A percentile compares a stretch with the other conserved stretches of the same genome.
Evolutionary conservation across 1,139 yeast genomes (phyloP).

Genomic region (Yamadazyma aaseri): DNA sequence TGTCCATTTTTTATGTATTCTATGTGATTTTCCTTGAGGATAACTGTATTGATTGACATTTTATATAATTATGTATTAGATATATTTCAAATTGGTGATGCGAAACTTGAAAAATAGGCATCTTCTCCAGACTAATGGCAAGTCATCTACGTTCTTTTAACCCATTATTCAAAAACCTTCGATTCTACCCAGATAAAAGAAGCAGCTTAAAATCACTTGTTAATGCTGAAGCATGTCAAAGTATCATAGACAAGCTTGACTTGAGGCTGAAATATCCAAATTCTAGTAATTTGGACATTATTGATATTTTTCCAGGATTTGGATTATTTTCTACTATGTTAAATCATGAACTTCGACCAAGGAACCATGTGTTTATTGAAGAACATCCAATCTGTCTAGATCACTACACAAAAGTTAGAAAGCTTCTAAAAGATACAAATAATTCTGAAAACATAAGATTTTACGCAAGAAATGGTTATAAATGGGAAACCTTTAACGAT

Average conservation of each 20-base stretch:
- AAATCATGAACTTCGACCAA: conserved; percentile 56
- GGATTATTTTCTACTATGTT: conserved; percentile 56
- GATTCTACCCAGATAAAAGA: conserved; percentile 16
- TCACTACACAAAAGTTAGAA: conserved; percentile 26
- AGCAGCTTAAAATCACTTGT: conserved; percentile 18
- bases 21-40: conserved; percentile 22
- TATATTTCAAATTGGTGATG: conserved; percentile 1
- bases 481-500: conserved; percentile 59
- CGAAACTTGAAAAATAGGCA: no score
- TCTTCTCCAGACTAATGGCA: background rate
- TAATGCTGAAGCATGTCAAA: conserved; percentile 30
- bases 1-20: conserved; percentile 16
- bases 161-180: conserved; percentile 24
- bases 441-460: conserved; percentile 31
- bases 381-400: conserved; percentile 38
- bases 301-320: conserved; percentile 64
- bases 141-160: conserved; percentile 25
- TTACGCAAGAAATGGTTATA: conserved; percentile 51
- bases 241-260: conserved; percentile 41
- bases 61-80: background rate
- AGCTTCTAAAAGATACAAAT: conserved; percentile 19
- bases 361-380: conserved; percentile 59
- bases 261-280: conserved; percentile 42
- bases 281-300: conserved; percentile 45
- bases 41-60: conserved; percentile 36